Percentiles rank a stretch among this genome's conserved stretches.
Evolutionary conservation across 345 rosid species (phyloP).

Genomic region (Hibiscus mutabilis): DNA sequence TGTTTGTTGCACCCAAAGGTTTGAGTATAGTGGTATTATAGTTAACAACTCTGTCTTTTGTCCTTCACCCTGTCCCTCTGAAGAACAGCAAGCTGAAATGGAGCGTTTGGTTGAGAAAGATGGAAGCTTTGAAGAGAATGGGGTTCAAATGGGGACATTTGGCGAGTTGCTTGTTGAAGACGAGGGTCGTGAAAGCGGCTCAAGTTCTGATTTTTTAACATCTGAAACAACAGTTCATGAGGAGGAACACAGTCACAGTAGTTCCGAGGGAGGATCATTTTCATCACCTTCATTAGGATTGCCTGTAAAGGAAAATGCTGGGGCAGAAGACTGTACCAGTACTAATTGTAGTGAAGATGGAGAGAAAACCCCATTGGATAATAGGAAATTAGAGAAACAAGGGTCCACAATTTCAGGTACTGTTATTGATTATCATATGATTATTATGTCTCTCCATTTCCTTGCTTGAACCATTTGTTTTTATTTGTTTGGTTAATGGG

Average conservation of each 20-base stretch:
- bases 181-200: constrained; percentile 57
- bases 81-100: constrained; percentile 31
- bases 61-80: constrained; percentile 29
- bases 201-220: constrained; percentile 64
- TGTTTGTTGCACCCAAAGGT: constrained; percentile 30
- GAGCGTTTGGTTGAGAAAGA: constrained; percentile 36
- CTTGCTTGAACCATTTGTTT: no score
- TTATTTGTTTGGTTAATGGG: constrained; percentile 9
- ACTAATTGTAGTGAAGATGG: constrained; percentile 24
- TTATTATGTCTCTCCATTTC: constrained; percentile 11
- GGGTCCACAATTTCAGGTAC: constrained; percentile 58
- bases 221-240: constrained; percentile 58
- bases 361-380: constrained; percentile 25
- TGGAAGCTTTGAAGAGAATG: constrained; percentile 27
- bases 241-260: constrained; percentile 56
- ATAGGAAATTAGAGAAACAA: constrained; percentile 39
- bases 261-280: constrained; percentile 55
- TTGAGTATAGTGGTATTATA: constrained; percentile 30
- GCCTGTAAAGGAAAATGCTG: constrained; percentile 31
- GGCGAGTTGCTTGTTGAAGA: constrained; percentile 41
- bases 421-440: neutral
- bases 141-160: constrained; percentile 32
- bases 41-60: constrained; percentile 44
- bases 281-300: constrained; percentile 52
- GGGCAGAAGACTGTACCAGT: constrained; percentile 41